Conservation (phyloP, 2,329 filamentous ascomycete genomes). For the Penicillium sp. region DNA sequence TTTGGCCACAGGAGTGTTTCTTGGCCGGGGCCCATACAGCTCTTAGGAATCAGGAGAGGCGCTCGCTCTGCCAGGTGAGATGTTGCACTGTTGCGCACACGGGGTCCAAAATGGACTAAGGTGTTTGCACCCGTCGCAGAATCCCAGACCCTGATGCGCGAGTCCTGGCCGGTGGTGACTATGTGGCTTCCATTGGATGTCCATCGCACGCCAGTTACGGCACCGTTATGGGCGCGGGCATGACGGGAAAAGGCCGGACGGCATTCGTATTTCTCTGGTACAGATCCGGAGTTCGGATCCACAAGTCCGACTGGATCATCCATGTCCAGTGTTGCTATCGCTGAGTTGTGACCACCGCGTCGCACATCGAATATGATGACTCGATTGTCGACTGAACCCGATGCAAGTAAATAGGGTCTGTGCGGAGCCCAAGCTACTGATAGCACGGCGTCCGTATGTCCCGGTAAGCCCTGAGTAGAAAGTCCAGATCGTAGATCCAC, state of each 20-base stretch:
- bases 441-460: constrained; percentile 65
- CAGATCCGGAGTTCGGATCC: constrained; percentile 33
- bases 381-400: constrained; percentile 79
- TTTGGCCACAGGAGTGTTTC: constrained; percentile 81
- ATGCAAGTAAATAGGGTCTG: constrained; percentile 75
- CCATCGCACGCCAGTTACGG: constrained; percentile 84
- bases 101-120: constrained; percentile 80
- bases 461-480: constrained; percentile 67
- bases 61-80: constrained; percentile 59
- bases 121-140: constrained; percentile 78
- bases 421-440: constrained; percentile 78
- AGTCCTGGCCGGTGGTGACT: constrained; percentile 78
- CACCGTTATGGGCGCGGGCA: constrained; percentile 68
- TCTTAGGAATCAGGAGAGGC: constrained; percentile 63
- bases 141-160: constrained; percentile 84
- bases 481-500: constrained; percentile 83
- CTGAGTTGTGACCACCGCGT: constrained; percentile 63
- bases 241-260: constrained; percentile 45
- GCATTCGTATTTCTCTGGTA: constrained; percentile 25
- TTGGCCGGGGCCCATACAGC: constrained; percentile 54
- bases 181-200: constrained; percentile 74
- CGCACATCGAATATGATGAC: constrained; percentile 86
- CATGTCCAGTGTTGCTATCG: constrained; percentile 75
- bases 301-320: constrained; percentile 74
- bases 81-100: constrained; percentile 66